Evolutionary conservation across 1,139 yeast genomes (phyloP).

Genomic region (Saccharomyces hybrid): DNA sequence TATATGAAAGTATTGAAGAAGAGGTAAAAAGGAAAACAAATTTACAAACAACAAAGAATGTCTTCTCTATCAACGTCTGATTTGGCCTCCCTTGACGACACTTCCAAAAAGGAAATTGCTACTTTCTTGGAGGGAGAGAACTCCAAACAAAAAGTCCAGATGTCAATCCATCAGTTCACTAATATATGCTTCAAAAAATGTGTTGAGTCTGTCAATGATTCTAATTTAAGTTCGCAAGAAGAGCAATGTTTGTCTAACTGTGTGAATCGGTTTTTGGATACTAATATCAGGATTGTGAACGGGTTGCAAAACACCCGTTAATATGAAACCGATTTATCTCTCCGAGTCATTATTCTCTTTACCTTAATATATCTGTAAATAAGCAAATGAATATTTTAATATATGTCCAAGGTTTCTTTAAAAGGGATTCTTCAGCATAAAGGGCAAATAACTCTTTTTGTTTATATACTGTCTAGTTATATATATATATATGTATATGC

Average conservation of each 20-base stretch:
- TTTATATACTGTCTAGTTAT: neutral
- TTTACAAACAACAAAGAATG: neutral
- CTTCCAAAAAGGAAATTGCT: slow-evolving; percentile 65
- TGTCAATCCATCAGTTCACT: slow-evolving; percentile 78
- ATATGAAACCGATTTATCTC: neutral
- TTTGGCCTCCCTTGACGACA: slow-evolving; percentile 58
- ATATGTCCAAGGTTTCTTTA: neutral
- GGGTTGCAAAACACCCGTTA: slow-evolving; percentile 32
- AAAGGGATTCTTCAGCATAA: neutral
- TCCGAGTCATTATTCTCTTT: neutral
- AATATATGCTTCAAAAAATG: slow-evolving; percentile 89
- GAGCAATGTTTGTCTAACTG: slow-evolving; percentile 73
- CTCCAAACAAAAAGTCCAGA: slow-evolving; percentile 81
- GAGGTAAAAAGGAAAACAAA: neutral
- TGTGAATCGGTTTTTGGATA: slow-evolving; percentile 77
- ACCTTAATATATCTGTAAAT: neutral
- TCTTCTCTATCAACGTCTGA: slow-evolving; percentile 29
- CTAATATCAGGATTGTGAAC: slow-evolving; percentile 77
- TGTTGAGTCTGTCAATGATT: slow-evolving; percentile 47
- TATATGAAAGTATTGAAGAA: neutral
- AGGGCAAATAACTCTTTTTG: neutral
- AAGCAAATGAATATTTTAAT: neutral
- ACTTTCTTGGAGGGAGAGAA: slow-evolving; percentile 75
- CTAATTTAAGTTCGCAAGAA: slow-evolving; percentile 49
- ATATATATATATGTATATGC: neutral